phyloP scores from a whole-genome alignment of 2,329 filamentous ascomycete genomes.

The Fusarium miscanthi region DNA sequence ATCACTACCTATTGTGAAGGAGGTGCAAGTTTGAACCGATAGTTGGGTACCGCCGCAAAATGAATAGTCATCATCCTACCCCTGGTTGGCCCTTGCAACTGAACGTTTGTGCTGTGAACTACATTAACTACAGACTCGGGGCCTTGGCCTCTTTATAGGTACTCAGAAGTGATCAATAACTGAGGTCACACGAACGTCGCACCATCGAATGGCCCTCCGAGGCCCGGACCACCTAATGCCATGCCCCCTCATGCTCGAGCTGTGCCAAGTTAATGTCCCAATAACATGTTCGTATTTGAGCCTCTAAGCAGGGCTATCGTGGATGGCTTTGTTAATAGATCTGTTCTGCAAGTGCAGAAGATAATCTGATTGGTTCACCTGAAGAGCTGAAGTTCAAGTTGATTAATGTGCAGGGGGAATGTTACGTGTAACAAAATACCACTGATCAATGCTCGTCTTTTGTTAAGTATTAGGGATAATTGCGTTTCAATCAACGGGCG shows the following conservation, averaged over 20 bases:
- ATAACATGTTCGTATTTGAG: constrained; percentile 4
- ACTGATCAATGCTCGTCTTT: not conserved
- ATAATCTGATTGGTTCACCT: constrained; percentile 31
- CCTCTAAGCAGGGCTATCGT: constrained; percentile 24
- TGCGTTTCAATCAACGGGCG: not conserved
- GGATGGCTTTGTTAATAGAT: constrained; percentile 29
- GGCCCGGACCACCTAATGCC: constrained; percentile 17
- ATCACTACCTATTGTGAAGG: not conserved
- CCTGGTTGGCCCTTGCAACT: not conserved
- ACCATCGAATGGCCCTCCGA: constrained; percentile 12
- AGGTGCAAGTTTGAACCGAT: not conserved
- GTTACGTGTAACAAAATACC: not conserved
- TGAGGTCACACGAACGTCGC: constrained; percentile 21
- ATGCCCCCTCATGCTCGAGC: not conserved
- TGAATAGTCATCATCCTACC: not conserved
- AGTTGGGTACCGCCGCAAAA: constrained; percentile 34
- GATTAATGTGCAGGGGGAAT: not conserved
- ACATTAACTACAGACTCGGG: not conserved
- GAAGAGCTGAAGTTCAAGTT: constrained; percentile 18
- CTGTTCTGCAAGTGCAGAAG: constrained; percentile 4
- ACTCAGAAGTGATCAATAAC: not conserved
- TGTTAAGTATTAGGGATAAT: not conserved
- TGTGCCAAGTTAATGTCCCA: constrained; percentile 20
- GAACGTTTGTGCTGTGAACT: not conserved
- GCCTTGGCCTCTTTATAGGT: constrained; percentile 12